Evolutionary conservation across 257 asterid species (phyloP), one percentile per base, ranked within the genome.

Genomic region (Rauvolfia tetraphylla): DNA sequence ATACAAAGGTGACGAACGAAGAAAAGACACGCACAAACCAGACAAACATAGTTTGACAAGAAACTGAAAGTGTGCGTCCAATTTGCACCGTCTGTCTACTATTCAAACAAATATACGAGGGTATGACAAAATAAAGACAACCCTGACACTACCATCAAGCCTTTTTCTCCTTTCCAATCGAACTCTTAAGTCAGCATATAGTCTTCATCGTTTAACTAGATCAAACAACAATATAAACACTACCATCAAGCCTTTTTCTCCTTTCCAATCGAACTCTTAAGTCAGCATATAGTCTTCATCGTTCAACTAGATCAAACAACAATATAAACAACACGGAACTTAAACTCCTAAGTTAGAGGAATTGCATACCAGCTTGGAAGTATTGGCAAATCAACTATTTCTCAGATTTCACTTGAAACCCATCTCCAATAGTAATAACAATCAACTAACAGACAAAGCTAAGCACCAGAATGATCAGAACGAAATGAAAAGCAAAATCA

Each of bases 391-490:
- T 36, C 71, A 65, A 63, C 27, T 0, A 34, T 34, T 65, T 6
- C 29, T 65, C 71, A 38, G 31, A 38, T 23, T 66, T 67, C 51
- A 67, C 72, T 67, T 38, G 72, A 67, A 67, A 67, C 17, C 39
- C 51, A 22, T 67, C 36, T 38, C 38, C 36, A 58, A 25, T 2
- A 6, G 41, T 14, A 44, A n/a, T 17, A 41, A 41, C 14, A 6
- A 70, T 36, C 42, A 1, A 27, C 23, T 2, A 63, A 20, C 10
- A 22, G 29, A 44, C 29, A 13, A 63, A n/a, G 22, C 42, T 49
- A 18, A 8, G 20, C 54, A 68, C 39, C 44, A 38, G 12, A 39
- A 78, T 76, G 22, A 27, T 13, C 70, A 66, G 15, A 46, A 34
- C 39, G 15, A 14, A 78, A 25, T 25, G 22, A 8, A 70, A 61